Evolutionary conservation across 2,329 filamentous ascomycete species (phyloP).

Genomic region (Pseudocercospora eumusae): DNA sequence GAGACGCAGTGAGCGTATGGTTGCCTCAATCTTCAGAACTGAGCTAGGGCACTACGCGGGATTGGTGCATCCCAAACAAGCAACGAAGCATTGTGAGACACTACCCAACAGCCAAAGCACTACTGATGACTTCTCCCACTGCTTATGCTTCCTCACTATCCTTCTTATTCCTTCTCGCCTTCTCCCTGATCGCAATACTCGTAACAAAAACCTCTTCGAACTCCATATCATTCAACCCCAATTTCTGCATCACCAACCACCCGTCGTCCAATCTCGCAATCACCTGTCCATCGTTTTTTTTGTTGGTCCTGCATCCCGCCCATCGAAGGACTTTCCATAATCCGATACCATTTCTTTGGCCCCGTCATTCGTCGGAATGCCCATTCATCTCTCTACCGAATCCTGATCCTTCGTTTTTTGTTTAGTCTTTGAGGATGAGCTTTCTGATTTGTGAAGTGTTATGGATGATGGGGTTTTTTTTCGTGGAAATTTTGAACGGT

Average conservation of each 20-base stretch:
- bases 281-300: neutral
- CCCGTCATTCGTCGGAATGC: neutral
- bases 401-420: neutral
- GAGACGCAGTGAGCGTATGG: neutral
- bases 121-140: neutral
- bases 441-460: neutral
- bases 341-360: neutral
- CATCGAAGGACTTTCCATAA: neutral
- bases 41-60: neutral
- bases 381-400: neutral
- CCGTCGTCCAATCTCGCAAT: neutral
- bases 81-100: neutral
- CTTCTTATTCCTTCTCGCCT: constrained; percentile 2
- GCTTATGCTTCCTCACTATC: neutral
- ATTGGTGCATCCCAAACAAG: neutral
- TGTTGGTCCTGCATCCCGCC: neutral
- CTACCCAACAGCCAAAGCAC: neutral
- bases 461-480: neutral
- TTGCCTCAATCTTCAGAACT: neutral
- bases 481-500: neutral
- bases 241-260: neutral
- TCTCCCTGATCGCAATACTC: neutral
- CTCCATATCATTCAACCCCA: neutral
- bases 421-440: neutral
- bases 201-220: neutral